Conservation (phyloP, 192 early-diverging fungal species). For the Chytriomyces sp. region DNA sequence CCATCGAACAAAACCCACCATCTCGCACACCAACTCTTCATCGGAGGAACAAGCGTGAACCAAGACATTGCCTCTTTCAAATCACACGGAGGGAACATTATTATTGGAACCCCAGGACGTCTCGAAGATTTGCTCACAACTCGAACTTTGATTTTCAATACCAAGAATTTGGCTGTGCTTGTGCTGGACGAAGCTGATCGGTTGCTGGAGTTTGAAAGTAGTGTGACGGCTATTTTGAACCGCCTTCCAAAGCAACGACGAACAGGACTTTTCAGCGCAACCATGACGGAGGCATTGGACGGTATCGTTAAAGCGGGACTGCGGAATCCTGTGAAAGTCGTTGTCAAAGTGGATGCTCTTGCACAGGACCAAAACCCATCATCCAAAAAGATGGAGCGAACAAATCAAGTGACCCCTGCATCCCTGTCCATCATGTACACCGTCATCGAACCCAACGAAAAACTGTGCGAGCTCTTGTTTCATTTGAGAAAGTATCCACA, state of each 20-base stretch:
- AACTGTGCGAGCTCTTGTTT: conserved; percentile 75
- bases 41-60: conserved; percentile 72
- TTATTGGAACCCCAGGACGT: conserved; percentile 59
- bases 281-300: conserved; percentile 87
- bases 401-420: conserved; percentile 22
- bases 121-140: no score
- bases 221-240: conserved; percentile 78
- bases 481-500: conserved; percentile 55
- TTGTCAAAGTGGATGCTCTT: conserved; percentile 84
- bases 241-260: conserved; percentile 90
- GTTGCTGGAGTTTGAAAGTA: conserved; percentile 82
- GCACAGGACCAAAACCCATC: conserved; percentile 11
- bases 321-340: conserved; percentile 87
- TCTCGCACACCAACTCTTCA: conserved; percentile 65
- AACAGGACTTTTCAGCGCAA: conserved; percentile 95
- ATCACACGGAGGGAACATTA: conserved; percentile 73
- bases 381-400: background rate
- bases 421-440: conserved; percentile 64
- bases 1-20: conserved; percentile 31
- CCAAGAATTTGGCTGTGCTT: conserved; percentile 77
- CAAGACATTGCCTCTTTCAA: conserved; percentile 71
- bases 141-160: conserved; percentile 73
- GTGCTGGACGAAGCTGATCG: conserved; percentile 88
- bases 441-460: conserved; percentile 79
- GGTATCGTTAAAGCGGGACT: conserved; percentile 86